Evolutionary conservation across 768 basidiomycete species (phyloP), one percentile per base, ranked within the genome.

Genomic region (Leccinum rimulosum): DNA sequence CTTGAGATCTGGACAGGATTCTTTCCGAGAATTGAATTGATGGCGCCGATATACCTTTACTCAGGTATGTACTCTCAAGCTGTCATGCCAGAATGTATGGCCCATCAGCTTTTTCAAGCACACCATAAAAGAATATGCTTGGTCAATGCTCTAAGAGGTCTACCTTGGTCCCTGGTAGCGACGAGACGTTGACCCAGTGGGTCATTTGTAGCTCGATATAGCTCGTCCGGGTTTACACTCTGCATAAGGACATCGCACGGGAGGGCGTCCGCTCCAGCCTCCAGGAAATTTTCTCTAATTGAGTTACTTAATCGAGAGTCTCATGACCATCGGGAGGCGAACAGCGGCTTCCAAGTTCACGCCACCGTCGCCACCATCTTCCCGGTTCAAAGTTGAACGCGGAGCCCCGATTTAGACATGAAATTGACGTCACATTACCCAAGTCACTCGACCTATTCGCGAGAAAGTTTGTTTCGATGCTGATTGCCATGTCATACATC

Each of bases 351-450:
- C 17, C 47, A 30, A 43, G 9, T 28, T 35, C 28, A 27, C 27
- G 40, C 43, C 58, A 30, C 33, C 19, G 40, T 33, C n/a, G 59
- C 15, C 31, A 19, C 38, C 49, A 36, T 52, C 7, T 30, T 31
- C 9, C 36, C 58, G 63, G 57, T 38, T 65, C 64, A 65, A 56
- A 35, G 55, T 56, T 65, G 51, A 65, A 40, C 56, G 25, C 3
- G 35, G 35, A 35, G 36, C 6, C 15, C 38, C 38, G 17, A 38
- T 17, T 3, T 38, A 38, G 38, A 14, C 10, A 27, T 22, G 10
- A 7, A 25, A 45, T 52, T 52, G 22, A 33, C 25, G 31, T 36
- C 12, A 8, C 31, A 25, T 43, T 25, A 25, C 2, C 25, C 2
- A 3, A 25, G 25, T 14, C 36, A 60, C 19, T 51, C 22, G 15